Percentiles rank a stretch among this genome's conserved stretches.
These are phyloP conservation scores for Leccinum angustisporum DNA, from an alignment of 1,284 basidiomycete genomes.

Conservation along the genomic window DNA sequence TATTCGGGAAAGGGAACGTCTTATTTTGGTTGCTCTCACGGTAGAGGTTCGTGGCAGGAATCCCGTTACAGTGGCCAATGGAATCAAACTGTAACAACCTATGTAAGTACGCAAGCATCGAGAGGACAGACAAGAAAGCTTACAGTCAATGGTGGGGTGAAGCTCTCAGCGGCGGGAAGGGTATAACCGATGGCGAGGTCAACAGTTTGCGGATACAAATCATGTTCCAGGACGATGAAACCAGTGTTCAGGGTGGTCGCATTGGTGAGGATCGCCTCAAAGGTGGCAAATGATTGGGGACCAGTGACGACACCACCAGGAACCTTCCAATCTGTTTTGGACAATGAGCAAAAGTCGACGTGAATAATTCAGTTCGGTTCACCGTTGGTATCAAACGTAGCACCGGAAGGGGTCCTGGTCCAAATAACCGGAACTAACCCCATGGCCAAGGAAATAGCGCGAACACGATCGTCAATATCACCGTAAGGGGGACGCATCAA, in stretches of 20 bases:
- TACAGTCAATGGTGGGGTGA: conserved; percentile 62
- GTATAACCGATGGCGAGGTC: conserved; percentile 88
- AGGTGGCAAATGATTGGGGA: conserved; percentile 51
- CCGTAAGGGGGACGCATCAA: conserved; percentile 64
- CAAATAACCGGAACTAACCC: conserved; percentile 80
- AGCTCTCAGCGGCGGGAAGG: conserved; percentile 64
- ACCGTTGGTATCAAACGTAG: conserved; percentile 82
- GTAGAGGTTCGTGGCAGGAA: conserved; percentile 58
- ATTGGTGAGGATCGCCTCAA: conserved; percentile 62
- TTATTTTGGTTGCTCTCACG: conserved; percentile 61
- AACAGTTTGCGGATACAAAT: conserved; percentile 82
- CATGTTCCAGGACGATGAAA: conserved; percentile 90
- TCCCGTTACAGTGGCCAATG: conserved; percentile 62
- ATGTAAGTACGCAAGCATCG: background rate
- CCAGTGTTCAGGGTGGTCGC: conserved; percentile 58
- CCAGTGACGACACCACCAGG: conserved; percentile 69
- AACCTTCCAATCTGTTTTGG: conserved; percentile 73
- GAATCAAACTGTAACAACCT: conserved; percentile 49
- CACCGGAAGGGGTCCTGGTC: conserved; percentile 59
- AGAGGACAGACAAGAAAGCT: conserved; percentile 17
- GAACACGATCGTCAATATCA: conserved; percentile 83
- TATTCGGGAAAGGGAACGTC: conserved; percentile 52
- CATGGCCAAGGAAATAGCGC: conserved; percentile 82
- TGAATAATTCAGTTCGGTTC: conserved; percentile 12
- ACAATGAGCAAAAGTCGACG: background rate